These are phyloP conservation scores for Botrytis galanthina DNA, from an alignment of 2,329 filamentous ascomycete species.

Conservation along the genomic window DNA sequence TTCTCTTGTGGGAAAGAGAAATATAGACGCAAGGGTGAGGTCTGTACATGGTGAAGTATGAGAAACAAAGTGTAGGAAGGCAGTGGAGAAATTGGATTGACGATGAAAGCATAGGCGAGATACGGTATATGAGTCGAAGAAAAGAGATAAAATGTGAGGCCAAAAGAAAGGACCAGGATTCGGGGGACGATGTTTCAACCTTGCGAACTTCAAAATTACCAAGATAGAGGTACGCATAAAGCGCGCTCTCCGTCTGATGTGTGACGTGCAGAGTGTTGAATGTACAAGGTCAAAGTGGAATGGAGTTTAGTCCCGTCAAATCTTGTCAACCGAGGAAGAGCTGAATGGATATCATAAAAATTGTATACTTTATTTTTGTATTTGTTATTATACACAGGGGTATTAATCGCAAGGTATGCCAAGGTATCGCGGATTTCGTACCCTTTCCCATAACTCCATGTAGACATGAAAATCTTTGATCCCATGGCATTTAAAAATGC, in stretches of 20 bases:
- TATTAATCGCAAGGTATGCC: background rate
- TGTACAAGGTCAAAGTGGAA: background rate
- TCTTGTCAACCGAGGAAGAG: background rate
- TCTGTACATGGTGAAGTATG: background rate
- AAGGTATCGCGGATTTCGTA: constrained; percentile 4
- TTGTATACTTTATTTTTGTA: background rate
- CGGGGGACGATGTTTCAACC: background rate
- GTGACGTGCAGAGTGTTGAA: background rate
- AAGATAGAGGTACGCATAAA: background rate
- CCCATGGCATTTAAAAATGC: background rate
- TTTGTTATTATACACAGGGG: constrained; percentile 12
- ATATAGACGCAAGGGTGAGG: too few relatives aligned
- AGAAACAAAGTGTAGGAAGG: background rate
- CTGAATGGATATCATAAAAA: background rate
- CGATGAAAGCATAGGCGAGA: background rate
- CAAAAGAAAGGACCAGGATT: background rate
- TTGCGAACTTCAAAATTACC: too few relatives aligned
- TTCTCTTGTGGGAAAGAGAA: too few relatives aligned
- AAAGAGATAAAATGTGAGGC: background rate
- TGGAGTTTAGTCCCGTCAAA: background rate
- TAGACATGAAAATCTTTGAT: constrained; percentile 10
- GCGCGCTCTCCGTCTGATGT: background rate
- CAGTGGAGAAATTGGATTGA: background rate
- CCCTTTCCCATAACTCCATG: constrained; percentile 11
- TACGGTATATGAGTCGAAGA: background rate